These are phyloP conservation scores for Thelephora ganbajun DNA, from an alignment of 768 basidiomycete species.

Conservation along the genomic window DNA sequence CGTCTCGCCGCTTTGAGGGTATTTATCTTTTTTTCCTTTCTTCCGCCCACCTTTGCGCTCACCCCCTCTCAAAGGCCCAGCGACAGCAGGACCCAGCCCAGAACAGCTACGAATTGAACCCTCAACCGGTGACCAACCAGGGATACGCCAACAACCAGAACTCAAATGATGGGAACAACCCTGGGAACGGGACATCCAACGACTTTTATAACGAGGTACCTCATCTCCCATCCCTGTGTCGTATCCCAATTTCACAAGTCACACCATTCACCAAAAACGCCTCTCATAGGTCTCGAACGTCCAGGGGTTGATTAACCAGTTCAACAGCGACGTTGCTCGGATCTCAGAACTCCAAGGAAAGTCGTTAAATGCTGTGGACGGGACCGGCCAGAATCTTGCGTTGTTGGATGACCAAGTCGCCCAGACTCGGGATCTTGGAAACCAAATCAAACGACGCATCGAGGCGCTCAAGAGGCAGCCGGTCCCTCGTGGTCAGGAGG, in stretches of 20 bases:
- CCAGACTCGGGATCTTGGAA: constrained; percentile 59
- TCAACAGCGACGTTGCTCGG: constrained; percentile 53
- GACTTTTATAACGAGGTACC: no score
- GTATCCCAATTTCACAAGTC: background rate
- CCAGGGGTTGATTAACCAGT: constrained; percentile 53
- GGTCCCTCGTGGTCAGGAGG: constrained; percentile 49
- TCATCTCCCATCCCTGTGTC: background rate
- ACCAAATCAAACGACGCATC: constrained; percentile 55
- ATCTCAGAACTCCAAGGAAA: constrained; percentile 66
- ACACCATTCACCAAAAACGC: background rate
- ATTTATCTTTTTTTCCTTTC: no score
- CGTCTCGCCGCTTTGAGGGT: background rate
- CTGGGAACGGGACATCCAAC: no score
- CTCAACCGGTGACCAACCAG: no score
- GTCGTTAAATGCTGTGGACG: constrained; percentile 54
- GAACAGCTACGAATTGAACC: no score
- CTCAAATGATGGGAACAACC: no score
- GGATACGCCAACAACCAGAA: no score
- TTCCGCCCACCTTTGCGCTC: no score
- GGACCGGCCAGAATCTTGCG: constrained; percentile 42
- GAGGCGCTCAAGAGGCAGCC: constrained; percentile 58
- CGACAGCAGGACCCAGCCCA: no score
- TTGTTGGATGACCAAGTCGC: constrained; percentile 57
- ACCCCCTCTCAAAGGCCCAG: no score
- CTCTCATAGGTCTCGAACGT: constrained; percentile 50